phyloP scores from a whole-genome alignment of 2,329 filamentous ascomycete genomes.

The Chrysoporthe cubensis region DNA sequence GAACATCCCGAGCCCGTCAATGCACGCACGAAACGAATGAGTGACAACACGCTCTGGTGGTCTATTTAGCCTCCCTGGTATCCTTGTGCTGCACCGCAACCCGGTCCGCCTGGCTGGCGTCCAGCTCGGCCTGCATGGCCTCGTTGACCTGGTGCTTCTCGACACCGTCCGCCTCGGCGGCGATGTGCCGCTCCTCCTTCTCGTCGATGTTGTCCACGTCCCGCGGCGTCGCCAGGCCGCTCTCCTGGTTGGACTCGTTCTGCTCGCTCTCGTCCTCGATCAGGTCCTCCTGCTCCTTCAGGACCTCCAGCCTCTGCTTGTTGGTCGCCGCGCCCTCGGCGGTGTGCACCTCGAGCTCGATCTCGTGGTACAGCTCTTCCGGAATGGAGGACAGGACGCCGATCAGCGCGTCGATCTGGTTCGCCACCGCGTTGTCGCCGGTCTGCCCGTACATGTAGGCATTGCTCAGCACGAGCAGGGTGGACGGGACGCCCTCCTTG shows the following conservation, averaged over 20 bases:
- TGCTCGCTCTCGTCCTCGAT: slow-evolving; percentile 98
- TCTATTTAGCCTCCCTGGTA: slow-evolving; percentile 43
- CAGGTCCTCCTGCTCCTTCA: slow-evolving; percentile 97
- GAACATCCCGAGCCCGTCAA: neutral
- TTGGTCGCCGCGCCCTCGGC: slow-evolving; percentile 97
- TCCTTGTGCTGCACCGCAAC: slow-evolving; percentile 38
- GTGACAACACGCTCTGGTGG: neutral
- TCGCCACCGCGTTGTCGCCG: slow-evolving; percentile 78
- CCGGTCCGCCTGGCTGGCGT: slow-evolving; percentile 48
- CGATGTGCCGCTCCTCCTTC: slow-evolving; percentile 73
- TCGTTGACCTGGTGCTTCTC: slow-evolving; percentile 56
- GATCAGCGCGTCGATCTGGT: slow-evolving; percentile 89
- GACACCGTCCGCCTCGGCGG: slow-evolving; percentile 45
- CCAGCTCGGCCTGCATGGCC: slow-evolving; percentile 59
- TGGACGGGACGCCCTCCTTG: slow-evolving; percentile 94
- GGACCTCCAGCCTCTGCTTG: slow-evolving; percentile 96
- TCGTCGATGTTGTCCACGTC: slow-evolving; percentile 95
- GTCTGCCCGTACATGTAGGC: slow-evolving; percentile 92
- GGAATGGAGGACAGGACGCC: slow-evolving; percentile 93
- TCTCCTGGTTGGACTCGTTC: slow-evolving; percentile 77
- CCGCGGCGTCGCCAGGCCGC: slow-evolving; percentile 74
- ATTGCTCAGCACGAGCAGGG: slow-evolving; percentile 92
- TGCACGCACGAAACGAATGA: slow-evolving; percentile 1
- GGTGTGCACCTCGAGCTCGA: slow-evolving; percentile 96
- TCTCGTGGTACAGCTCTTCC: slow-evolving; percentile 98